These are phyloP conservation scores for Corymbia citriodora DNA, from an alignment of 441 rosid genomes.

Conservation along the genomic window DNA sequence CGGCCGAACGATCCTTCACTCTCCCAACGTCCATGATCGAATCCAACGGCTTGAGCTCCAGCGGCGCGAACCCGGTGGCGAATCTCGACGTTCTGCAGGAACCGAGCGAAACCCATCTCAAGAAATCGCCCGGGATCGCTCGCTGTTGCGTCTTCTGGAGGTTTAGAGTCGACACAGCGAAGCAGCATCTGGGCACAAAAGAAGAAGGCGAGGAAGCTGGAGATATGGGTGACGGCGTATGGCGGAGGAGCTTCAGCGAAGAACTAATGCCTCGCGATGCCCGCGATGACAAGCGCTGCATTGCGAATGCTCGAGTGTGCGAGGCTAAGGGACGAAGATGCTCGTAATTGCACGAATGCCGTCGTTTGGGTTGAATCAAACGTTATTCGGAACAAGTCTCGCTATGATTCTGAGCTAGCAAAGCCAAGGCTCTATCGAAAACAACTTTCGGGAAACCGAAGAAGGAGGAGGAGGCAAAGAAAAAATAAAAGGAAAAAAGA, in stretches of 20 bases:
- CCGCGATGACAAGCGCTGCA: constrained; percentile 32
- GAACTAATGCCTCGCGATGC: constrained; percentile 2
- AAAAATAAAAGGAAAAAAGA: no score
- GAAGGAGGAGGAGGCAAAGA: no score
- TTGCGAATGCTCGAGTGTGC: neutral
- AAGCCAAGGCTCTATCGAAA: neutral
- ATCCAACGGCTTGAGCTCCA: constrained; percentile 78
- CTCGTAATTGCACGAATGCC: neutral
- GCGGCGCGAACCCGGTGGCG: constrained; percentile 74
- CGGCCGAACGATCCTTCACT: constrained; percentile 52
- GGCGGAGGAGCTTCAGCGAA: constrained; percentile 5
- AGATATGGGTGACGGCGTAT: constrained; percentile 1
- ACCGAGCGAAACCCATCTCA: constrained; percentile 63
- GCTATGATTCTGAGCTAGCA: neutral
- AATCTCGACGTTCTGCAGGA: constrained; percentile 55
- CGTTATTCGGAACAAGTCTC: neutral
- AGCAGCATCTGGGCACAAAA: constrained; percentile 17
- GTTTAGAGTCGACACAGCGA: constrained; percentile 18
- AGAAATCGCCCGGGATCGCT: constrained; percentile 40
- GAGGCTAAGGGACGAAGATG: neutral
- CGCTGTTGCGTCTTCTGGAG: constrained; percentile 9
- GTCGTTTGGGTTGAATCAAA: neutral
- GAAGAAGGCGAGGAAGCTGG: constrained; percentile 8
- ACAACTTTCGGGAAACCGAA: no score
- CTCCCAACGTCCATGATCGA: constrained; percentile 76